Percentiles rank a stretch among this genome's conserved stretches.
These are phyloP conservation scores for Blakeslea trispora DNA, from an alignment of 371 early-diverging fungal genomes.

Conservation along the genomic window DNA sequence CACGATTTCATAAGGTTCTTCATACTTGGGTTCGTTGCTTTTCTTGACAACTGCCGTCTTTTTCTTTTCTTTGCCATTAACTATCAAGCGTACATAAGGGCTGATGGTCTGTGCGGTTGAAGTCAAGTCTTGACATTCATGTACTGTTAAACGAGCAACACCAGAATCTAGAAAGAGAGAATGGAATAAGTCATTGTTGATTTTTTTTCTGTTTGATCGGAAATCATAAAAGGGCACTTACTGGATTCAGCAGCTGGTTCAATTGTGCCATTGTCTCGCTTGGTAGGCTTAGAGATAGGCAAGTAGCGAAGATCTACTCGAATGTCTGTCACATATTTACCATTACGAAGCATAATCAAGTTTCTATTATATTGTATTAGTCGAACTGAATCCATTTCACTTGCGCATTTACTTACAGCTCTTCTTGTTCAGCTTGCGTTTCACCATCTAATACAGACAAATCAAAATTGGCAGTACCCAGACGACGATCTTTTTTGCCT, in stretches of 20 bases:
- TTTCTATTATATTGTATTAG: constrained; percentile 20
- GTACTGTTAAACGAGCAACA: constrained; percentile 50
- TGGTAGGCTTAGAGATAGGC: constrained; percentile 61
- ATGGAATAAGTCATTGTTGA: neutral
- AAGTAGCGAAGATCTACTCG: constrained; percentile 60
- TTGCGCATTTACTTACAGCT: constrained; percentile 28
- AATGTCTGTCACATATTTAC: constrained; percentile 55
- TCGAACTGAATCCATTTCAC: neutral
- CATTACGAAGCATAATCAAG: constrained; percentile 45
- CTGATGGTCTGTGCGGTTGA: constrained; percentile 22
- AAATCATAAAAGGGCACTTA: too few species aligned
- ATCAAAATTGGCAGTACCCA: constrained; percentile 55
- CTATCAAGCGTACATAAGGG: constrained; percentile 48
- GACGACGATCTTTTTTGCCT: constrained; percentile 38
- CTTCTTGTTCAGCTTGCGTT: constrained; percentile 40
- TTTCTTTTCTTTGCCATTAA: constrained; percentile 50
- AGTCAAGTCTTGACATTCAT: constrained; percentile 51
- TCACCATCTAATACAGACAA: constrained; percentile 57
- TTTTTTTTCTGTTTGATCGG: too few species aligned
- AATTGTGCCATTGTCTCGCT: constrained; percentile 41
- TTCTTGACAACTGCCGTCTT: constrained; percentile 45
- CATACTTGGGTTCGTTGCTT: constrained; percentile 50
- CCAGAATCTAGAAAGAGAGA: constrained; percentile 43
- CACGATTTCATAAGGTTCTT: constrained; percentile 51
- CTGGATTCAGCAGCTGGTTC: constrained; percentile 62